Percentiles rank a stretch among this genome's conserved stretches.
Conservation (phyloP, 257 asterid species). For the Cinchona pubescens region DNA sequence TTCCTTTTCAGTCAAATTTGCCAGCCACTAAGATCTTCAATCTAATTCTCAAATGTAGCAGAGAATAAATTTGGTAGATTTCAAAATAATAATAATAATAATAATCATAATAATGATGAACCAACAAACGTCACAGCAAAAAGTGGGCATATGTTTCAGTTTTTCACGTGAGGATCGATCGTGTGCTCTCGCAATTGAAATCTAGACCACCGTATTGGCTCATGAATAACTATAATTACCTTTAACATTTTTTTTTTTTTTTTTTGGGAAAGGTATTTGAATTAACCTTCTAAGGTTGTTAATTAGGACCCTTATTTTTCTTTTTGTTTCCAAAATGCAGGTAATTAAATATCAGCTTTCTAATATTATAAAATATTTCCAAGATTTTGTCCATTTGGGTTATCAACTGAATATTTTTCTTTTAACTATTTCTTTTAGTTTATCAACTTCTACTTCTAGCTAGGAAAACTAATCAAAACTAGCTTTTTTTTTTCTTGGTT, state of each 20-base stretch:
- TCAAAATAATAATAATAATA: neutral
- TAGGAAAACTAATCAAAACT: too few species aligned
- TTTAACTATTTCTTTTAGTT: neutral
- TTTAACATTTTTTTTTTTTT: neutral
- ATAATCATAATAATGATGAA: neutral
- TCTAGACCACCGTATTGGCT: neutral
- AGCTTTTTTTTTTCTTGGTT: neutral
- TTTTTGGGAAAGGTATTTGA: neutral
- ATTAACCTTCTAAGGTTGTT: neutral
- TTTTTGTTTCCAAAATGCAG: neutral
- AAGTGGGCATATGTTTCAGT: neutral
- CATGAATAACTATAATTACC: neutral
- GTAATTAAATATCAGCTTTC: too few species aligned
- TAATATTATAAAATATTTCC: too few species aligned
- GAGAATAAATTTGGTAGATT: neutral
- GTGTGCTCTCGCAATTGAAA: neutral
- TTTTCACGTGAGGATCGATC: constrained; percentile 7
- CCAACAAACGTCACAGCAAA: neutral
- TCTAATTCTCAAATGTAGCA: neutral
- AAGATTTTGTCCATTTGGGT: too few species aligned
- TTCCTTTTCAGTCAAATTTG: constrained; percentile 10
- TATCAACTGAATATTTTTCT: neutral
- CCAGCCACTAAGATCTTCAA: constrained; percentile 6
- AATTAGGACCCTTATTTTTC: neutral
- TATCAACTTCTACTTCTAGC: neutral